Evolutionary conservation across 208 protist genomes (phyloP), one percentile per base, ranked within the genome.

Genomic region (Zelonia costaricensis): DNA sequence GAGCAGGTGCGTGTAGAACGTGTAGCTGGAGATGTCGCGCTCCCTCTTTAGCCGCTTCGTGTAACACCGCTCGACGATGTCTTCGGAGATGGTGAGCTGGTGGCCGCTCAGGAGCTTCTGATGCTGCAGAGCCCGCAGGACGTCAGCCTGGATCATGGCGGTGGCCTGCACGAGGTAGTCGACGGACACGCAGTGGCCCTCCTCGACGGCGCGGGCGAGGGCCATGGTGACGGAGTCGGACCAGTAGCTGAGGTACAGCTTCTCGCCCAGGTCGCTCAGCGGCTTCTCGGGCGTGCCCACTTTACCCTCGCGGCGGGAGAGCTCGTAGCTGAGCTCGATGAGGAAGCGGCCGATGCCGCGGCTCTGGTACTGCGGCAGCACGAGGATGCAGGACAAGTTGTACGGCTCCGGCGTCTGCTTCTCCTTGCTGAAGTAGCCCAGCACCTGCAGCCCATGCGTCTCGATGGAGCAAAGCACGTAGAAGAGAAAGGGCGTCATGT

Each of bases 401-500:
- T 99, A 99, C 61, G 97, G 89, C 54, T 99, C 91, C 0, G 93
- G 86, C 0, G 86, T 98, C 31, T 97, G 74, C 80, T 99, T 99
- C 68, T 97, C 95, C 74, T 99, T 99, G 68, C 97, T 99, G 72
- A 99, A 99, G 70, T 99, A 99, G 1, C 98, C 98, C 13, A 99
- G 84, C 53, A 99, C 92, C 72, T 99, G 95, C 51, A 92, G 94
- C 12, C 97, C 98, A 46, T 91, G 69, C 10, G 90, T 68, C 74
- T 99, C 92, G 33, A 94, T 81, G 46, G 97, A 91, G 52, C 92
- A 98, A 47, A 99, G 76, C 6, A 99, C 88, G 64, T 99, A 99
- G 69, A 99, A 99, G 4, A 98, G 72, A 73, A 99, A 99, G 1
- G 97, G 98, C 20, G 99, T 98, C 38, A 99, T 98, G 73, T 99